A percentile compares a stretch with the other conserved stretches of the same genome.
Conservation (phyloP, 2,329 filamentous ascomycete genomes). For the Monosporascus sp. region DNA sequence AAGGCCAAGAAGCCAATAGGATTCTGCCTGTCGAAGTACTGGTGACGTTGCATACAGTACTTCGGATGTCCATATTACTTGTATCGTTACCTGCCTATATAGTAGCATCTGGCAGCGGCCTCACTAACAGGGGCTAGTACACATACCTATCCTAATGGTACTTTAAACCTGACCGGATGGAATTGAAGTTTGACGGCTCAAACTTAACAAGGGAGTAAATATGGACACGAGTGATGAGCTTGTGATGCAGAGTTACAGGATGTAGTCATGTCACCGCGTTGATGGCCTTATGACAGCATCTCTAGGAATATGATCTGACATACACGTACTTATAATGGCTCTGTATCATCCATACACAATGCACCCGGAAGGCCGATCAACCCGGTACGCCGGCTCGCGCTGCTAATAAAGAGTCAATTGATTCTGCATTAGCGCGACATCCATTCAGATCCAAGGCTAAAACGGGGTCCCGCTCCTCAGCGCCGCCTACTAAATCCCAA, state of each 20-base stretch:
- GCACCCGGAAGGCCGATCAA: not conserved
- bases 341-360: not conserved
- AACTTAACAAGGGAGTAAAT: not conserved
- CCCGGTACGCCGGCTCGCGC: not conserved
- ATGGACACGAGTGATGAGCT: not conserved
- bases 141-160: not conserved
- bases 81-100: not conserved
- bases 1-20: not conserved
- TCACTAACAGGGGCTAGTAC: not conserved
- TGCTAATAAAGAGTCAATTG: constrained; percentile 2
- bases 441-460: not conserved
- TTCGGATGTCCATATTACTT: too few species aligned
- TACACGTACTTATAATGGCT: not conserved
- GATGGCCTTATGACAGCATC: not conserved
- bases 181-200: not conserved
- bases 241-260: not conserved
- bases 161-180: not conserved
- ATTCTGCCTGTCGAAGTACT: not conserved
- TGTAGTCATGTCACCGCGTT: not conserved
- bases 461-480: not conserved
- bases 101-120: not conserved
- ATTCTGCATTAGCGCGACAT: constrained; percentile 14
- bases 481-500: not conserved
- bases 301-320: not conserved
- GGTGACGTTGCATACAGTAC: too few species aligned